Evolutionary conservation across 169 alveolate genomes (phyloP), one percentile per base, ranked within the genome.

Genomic region (Amoebophrya sp.): DNA sequence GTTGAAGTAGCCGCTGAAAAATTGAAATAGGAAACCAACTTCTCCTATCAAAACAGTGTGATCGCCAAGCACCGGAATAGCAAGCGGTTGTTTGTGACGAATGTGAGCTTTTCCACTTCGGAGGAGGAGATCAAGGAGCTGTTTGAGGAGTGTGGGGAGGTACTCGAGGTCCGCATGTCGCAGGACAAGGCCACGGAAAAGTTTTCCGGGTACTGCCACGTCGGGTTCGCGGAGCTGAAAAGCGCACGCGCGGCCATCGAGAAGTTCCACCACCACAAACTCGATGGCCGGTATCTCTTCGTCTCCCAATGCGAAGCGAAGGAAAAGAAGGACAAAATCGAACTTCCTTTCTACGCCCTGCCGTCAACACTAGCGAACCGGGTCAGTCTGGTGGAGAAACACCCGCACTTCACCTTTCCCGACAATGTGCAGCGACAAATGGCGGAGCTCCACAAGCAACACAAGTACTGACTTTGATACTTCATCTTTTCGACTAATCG

Each of bases 241-340:
- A 0, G 10, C 29, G 83, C 83, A 25, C 83, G 32, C 10, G 32
- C 35, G 83, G 83, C 83, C 10, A 7, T 66, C 10, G 18, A 66
- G 83, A n/a, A 66, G 35, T 66, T 66, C 18, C 39, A 41, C 54
- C 54, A 1, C 32, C 35, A 66, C 83, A 66, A 66, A n/a, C 83
- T 66, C 10, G 35, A 66, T 25, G 83, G 35, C 35, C 12, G 83
- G 83, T 66, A 66, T 25, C 35, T 66, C 32, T 66, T 25, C 83
- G 83, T 66, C 35, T 2, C 29, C 7, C 83, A 7, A 2, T 66
- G 83, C 83, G 83, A 66, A n/a, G 32, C 29, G 35, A 18, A 66
- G 83, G 83, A n/a, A 7, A n/a, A 66, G 83, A 66, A 66, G 35
- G n/a, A n/a, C n/a, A 66, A 66, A n/a, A 66, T 66, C 83, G 83